Evolutionary conservation across 257 asterid genomes (phyloP), one percentile per base, ranked within the genome.

Genomic region (Rubia yunnanensis): DNA sequence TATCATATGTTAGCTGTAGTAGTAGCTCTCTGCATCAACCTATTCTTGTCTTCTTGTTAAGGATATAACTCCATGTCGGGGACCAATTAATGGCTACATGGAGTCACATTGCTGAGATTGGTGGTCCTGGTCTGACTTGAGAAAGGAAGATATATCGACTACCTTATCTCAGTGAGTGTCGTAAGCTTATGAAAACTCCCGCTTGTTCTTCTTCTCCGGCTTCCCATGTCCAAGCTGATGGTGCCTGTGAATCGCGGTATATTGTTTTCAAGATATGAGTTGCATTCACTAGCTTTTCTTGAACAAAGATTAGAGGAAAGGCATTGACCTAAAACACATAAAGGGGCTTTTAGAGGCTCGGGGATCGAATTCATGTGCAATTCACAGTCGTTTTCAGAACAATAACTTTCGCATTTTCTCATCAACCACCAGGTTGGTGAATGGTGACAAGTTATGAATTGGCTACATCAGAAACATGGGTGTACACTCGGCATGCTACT

Each of bases 391-490:
- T 24, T 64, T 64, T 64, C 68, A 46, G 6, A 1, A n/a, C 7
- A 46, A 18, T 64, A 46, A 64, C 44, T 64, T 64, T 22, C 22
- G 28, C 58, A 28, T 30, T 27, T 7, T 18, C 44, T 64, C 66
- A 61, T 15, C 57, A 64, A 64, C 58, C 1, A 46, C 58, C 68
- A 28, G 5, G 10, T 28, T 9, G 66, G 54, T 23, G 5, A 34
- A 31, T 49, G n/a, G 11, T 52, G 26, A 53, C 44, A 55, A 7
- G 63, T 44, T 65, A 56, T 26, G 75, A 64, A 62, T 71, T 64
- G 75, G 70, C 67, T 30, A 64, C 75, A 64, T 64, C 66, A 64
- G 17, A 44, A 64, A 57, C 31, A 57, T 64, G 75, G 71, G 66
- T 36, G 11, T 24, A 32, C 31, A 10, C 23, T 6, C 46, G 39